These are phyloP conservation scores for Phellopilus nigrolimitatus DNA, from an alignment of 1,284 basidiomycete genomes.

Conservation along the genomic window DNA sequence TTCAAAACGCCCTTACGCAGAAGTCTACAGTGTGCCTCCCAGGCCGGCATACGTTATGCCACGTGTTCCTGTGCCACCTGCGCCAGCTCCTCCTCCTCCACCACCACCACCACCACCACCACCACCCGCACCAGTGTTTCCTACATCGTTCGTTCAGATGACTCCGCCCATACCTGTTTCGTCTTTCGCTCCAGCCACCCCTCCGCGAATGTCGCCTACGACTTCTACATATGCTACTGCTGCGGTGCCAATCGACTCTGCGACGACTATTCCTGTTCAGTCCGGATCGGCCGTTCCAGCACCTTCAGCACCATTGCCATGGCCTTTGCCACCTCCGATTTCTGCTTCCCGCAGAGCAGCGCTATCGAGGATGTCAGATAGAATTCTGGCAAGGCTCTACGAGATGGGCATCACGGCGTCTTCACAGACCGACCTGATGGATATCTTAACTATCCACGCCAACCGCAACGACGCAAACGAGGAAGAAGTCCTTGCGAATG, in stretches of 20 bases:
- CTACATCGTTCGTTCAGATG: neutral
- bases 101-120: neutral
- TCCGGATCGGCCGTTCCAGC: slow-evolving; percentile 25
- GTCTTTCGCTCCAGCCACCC: neutral
- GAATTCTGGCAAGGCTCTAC: slow-evolving; percentile 20
- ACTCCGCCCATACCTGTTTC: neutral
- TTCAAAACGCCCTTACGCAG: slow-evolving; percentile 6
- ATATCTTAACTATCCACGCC: slow-evolving; percentile 49
- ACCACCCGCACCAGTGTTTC: neutral
- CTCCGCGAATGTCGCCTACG: too few relatives aligned
- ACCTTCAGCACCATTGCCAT: slow-evolving; percentile 56
- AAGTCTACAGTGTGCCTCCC: slow-evolving; percentile 3
- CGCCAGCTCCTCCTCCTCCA: neutral
- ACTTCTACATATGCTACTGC: too few relatives aligned
- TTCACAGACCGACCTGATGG: slow-evolving; percentile 46
- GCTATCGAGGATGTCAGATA: slow-evolving; percentile 17
- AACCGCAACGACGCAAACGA: slow-evolving; percentile 41
- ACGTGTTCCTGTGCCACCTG: neutral
- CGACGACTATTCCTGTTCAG: neutral
- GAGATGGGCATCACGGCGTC: slow-evolving; percentile 70
- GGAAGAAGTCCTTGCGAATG: slow-evolving; percentile 57
- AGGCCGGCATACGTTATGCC: neutral
- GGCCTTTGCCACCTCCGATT: slow-evolving; percentile 26
- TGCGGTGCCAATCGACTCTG: too few relatives aligned
- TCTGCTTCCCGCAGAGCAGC: slow-evolving; percentile 20